phyloP scores from a whole-genome alignment of 2,329 filamentous ascomycete species.

The Stemphylium vesicarium region DNA sequence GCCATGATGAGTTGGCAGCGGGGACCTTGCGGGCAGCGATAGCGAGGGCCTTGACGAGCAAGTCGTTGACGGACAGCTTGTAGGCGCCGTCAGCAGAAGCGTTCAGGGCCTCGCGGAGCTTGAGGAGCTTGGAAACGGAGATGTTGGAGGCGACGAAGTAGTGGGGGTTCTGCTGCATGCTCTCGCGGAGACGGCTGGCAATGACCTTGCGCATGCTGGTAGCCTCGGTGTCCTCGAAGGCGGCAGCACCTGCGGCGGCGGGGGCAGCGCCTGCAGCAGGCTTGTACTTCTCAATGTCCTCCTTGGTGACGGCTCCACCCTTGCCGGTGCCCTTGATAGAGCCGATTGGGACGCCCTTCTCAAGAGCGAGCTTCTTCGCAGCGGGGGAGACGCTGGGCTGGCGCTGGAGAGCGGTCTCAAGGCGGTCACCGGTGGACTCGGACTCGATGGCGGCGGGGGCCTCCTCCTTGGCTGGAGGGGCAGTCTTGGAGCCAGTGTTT shows the following conservation, averaged over 20 bases:
- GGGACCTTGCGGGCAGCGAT: constrained; percentile 92
- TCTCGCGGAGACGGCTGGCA: constrained; percentile 86
- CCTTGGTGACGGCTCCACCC: constrained; percentile 85
- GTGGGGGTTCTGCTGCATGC: constrained; percentile 92
- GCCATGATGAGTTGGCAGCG: constrained; percentile 94
- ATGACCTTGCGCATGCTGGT: constrained; percentile 98
- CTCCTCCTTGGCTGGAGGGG: constrained; percentile 56
- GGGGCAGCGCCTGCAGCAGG: constrained; percentile 58
- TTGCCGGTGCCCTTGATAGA: constrained; percentile 86
- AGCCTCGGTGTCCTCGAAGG: constrained; percentile 83
- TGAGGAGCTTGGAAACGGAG: constrained; percentile 93
- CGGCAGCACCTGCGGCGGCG: constrained; percentile 61
- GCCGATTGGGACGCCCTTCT: constrained; percentile 80
- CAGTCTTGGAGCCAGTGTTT: constrained; percentile 63
- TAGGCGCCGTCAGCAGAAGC: constrained; percentile 87
- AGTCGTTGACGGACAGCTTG: constrained; percentile 99
- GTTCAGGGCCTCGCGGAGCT: constrained; percentile 94
- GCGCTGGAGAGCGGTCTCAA: constrained; percentile 85
- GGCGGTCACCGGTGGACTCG: constrained; percentile 73
- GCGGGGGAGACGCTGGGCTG: constrained; percentile 74
- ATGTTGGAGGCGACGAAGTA: constrained; percentile 94
- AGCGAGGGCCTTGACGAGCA: constrained; percentile 95
- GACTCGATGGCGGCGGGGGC: constrained; percentile 71
- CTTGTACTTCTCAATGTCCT: constrained; percentile 88
- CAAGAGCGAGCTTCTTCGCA: constrained; percentile 81